Conservation (phyloP, 495 filamentous ascomycete species). For the Recurvomyces mirabilis region DNA sequence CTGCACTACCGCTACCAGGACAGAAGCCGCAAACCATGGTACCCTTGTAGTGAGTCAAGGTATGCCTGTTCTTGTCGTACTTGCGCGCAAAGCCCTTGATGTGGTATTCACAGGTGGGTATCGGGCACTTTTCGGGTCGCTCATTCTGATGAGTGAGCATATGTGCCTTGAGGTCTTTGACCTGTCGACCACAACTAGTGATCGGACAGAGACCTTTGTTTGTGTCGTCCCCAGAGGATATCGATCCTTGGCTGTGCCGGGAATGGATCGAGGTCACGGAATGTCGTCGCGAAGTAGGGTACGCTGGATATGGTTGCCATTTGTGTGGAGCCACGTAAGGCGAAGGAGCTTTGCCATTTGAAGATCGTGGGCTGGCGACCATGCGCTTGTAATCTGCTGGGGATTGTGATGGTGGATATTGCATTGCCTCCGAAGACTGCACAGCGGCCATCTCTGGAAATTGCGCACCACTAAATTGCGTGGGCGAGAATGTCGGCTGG, state of each 20-base stretch:
- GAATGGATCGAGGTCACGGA: slow-evolving; percentile 48
- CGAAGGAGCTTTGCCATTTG: slow-evolving; percentile 28
- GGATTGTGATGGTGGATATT: slow-evolving; percentile 23
- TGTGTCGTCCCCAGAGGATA: slow-evolving; percentile 48
- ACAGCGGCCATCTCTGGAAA: slow-evolving; percentile 24
- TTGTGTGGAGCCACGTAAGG: slow-evolving; percentile 31
- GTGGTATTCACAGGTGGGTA: slow-evolving; percentile 88
- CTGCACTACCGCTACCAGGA: slow-evolving; percentile 77
- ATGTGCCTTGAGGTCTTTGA: slow-evolving; percentile 90
- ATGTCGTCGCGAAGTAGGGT: slow-evolving; percentile 38
- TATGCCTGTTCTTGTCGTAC: slow-evolving; percentile 98
- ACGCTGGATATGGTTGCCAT: slow-evolving; percentile 32
- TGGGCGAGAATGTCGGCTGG: slow-evolving; percentile 33
- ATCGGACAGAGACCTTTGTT: slow-evolving; percentile 67
- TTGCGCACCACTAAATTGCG: slow-evolving; percentile 24
- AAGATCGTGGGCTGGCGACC: slow-evolving; percentile 23
- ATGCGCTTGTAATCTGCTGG: slow-evolving; percentile 12
- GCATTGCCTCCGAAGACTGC: slow-evolving; percentile 24
- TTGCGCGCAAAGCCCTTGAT: slow-evolving; percentile 92
- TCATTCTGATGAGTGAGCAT: slow-evolving; percentile 93
- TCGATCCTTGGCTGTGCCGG: slow-evolving; percentile 43
- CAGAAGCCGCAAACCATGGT: slow-evolving; percentile 99
- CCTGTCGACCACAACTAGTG: slow-evolving; percentile 76
- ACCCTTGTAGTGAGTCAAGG: slow-evolving; percentile 95
- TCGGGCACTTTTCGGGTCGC: slow-evolving; percentile 92